phyloP scores from a whole-genome alignment of 768 basidiomycete genomes.

The Punctularia strigosozonata region DNA sequence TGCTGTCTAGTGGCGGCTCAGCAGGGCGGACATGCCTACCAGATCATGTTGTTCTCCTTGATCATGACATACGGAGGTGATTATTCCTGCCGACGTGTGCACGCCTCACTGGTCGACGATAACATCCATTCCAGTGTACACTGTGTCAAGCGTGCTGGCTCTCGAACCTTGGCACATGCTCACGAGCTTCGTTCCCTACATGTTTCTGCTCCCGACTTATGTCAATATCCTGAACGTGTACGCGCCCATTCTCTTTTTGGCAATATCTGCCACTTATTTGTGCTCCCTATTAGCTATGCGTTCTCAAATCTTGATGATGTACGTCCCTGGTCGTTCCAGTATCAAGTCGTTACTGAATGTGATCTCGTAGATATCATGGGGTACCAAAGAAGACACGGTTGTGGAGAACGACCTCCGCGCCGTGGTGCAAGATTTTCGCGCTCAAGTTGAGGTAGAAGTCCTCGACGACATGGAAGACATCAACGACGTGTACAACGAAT shows the following conservation, averaged over 20 bases:
- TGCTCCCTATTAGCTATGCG: conserved; percentile 47
- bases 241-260: conserved; percentile 13
- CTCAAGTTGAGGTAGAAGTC: conserved; percentile 82
- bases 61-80: conserved; percentile 74
- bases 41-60: conserved; percentile 75
- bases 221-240: conserved; percentile 71
- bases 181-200: conserved; percentile 82
- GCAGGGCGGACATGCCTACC: conserved; percentile 56
- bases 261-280: conserved; percentile 12
- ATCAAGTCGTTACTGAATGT: conserved; percentile 1
- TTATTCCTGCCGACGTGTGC: conserved; percentile 10
- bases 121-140: conserved; percentile 41
- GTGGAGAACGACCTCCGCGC: conserved; percentile 72
- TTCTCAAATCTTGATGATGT: conserved; percentile 84
- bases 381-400: conserved; percentile 82
- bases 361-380: conserved; percentile 68
- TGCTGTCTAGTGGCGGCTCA: conserved; percentile 64
- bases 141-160: conserved; percentile 66
- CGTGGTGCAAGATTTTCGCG: conserved; percentile 68
- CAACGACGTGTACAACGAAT: conserved; percentile 77
- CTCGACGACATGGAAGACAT: conserved; percentile 72
- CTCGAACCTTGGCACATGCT: conserved; percentile 96
- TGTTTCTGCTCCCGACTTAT: conserved; percentile 76
- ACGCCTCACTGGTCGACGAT: neutral
- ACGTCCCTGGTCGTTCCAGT: conserved; percentile 15